These are phyloP conservation scores for Saccharomycopsis sp. DNA, from an alignment of 805 yeast genomes.

Conservation along the genomic window DNA sequence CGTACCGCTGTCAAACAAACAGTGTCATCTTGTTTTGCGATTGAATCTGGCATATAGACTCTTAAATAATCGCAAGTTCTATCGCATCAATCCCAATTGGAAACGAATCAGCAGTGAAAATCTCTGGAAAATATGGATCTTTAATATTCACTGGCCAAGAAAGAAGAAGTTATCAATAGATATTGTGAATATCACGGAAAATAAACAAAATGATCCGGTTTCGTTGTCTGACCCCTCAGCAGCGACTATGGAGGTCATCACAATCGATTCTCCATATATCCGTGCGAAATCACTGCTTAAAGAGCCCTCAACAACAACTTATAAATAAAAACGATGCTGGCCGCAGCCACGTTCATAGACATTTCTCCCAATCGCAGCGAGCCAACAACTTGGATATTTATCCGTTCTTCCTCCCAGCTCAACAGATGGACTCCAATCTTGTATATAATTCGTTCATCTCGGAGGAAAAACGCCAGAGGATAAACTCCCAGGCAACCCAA, in stretches of 20 bases:
- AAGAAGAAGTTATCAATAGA: neutral
- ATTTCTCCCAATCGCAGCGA: neutral
- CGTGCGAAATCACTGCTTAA: neutral
- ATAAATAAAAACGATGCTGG: neutral
- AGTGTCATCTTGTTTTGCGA: neutral
- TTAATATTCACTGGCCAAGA: neutral
- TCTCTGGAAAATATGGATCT: neutral
- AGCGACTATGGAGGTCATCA: constrained; percentile 1
- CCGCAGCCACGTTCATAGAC: neutral
- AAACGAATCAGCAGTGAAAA: neutral
- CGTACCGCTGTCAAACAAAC: too few relatives aligned
- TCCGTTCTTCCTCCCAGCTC: neutral
- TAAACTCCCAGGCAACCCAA: neutral
- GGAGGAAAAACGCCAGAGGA: neutral
- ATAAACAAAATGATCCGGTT: neutral
- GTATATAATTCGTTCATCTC: neutral
- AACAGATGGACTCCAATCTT: neutral
- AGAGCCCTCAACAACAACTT: neutral
- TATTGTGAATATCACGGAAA: neutral
- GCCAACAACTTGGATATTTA: neutral
- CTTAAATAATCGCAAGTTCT: neutral
- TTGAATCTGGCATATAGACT: neutral
- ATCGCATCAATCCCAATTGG: neutral
- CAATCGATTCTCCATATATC: neutral
- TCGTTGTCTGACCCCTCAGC: neutral